Percentiles rank a stretch among this genome's conserved stretches.
phyloP scores from a whole-genome alignment of 129 eudicot genomes.

The Apium graveolens region DNA sequence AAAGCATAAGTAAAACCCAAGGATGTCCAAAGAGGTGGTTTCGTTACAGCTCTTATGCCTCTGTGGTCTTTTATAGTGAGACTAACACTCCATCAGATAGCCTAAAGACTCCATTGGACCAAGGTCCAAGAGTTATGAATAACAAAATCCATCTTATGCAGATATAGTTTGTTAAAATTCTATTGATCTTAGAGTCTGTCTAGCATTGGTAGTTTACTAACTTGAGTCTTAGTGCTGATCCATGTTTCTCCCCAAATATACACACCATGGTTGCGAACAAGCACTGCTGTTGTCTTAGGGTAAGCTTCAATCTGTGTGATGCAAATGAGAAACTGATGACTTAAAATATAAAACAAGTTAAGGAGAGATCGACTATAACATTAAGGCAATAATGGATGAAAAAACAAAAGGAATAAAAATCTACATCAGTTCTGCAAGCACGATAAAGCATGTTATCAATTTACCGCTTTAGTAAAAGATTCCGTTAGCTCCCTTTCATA shows the following conservation, averaged over 20 bases:
- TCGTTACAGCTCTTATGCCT: no score
- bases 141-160: background rate
- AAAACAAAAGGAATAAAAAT: background rate
- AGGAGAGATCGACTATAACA: background rate
- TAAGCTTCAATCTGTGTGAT: conserved; percentile 24
- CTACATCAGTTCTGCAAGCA: background rate
- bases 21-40: no score
- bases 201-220: background rate
- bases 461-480: conserved; percentile 55
- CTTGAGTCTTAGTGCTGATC: conserved; percentile 40
- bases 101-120: no score
- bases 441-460: conserved; percentile 1
- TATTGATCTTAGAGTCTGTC: background rate
- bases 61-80: no score
- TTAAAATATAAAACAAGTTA: background rate
- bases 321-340: background rate
- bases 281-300: conserved; percentile 35
- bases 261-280: conserved; percentile 33
- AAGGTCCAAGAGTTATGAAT: background rate
- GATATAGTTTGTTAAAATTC: background rate
- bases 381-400: background rate
- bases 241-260: conserved; percentile 34
- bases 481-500: conserved; percentile 50
- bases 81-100: no score
- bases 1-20: background rate